Conservation (phyloP, 2,329 filamentous ascomycete genomes). For the Microdochium nivale region DNA sequence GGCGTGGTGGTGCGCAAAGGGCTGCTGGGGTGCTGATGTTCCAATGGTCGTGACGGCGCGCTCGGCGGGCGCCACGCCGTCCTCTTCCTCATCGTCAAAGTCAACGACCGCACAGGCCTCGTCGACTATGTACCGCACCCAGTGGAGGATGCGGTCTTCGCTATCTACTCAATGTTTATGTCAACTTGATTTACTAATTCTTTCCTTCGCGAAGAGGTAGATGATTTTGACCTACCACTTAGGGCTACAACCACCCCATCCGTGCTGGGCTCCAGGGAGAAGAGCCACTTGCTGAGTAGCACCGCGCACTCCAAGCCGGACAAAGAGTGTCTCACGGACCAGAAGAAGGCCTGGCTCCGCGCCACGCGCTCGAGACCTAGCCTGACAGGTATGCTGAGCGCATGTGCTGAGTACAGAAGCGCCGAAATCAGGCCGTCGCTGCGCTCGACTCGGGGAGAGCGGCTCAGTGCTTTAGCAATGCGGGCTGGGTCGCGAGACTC, state of each 20-base stretch:
- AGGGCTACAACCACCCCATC: conserved; percentile 8
- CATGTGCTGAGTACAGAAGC: conserved; percentile 43
- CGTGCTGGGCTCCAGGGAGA: conserved; percentile 14
- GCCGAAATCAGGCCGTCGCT: conserved; percentile 39
- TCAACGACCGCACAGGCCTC: conserved; percentile 30
- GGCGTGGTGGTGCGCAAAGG: conserved; percentile 4
- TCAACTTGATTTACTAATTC: neutral
- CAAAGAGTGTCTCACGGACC: conserved; percentile 47
- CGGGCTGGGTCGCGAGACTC: conserved; percentile 31
- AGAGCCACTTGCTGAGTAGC: conserved; percentile 41
- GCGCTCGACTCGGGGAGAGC: conserved; percentile 30
- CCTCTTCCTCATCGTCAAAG: conserved; percentile 28
- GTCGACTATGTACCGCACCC: conserved; percentile 35
- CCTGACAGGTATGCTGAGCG: conserved; percentile 45
- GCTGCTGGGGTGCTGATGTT: neutral
- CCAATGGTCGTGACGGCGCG: neutral
- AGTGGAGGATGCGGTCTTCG: conserved; percentile 35
- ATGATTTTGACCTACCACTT: conserved; percentile 13
- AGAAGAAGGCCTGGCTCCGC: conserved; percentile 45
- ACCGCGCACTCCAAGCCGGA: conserved; percentile 46
- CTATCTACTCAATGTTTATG: conserved; percentile 15
- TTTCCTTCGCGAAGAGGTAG: no score
- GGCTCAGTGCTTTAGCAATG: conserved; percentile 28
- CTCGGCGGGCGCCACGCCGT: no score
- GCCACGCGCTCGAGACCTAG: conserved; percentile 45